Conservation (phyloP, 352 stramenopile species). For the Pythium dissotocum region DNA sequence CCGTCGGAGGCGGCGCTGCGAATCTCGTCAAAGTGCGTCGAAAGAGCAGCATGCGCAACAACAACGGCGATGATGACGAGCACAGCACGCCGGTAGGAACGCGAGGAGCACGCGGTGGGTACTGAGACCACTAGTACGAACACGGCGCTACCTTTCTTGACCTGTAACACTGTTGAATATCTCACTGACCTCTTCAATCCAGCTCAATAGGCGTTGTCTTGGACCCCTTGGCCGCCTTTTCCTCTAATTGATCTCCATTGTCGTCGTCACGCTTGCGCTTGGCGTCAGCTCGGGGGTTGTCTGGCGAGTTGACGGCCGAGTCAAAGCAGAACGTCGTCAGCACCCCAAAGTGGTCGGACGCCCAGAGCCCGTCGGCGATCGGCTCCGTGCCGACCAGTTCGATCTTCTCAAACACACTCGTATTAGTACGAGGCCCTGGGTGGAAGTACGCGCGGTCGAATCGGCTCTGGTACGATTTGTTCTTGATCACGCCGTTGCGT, state of each 20-base stretch:
- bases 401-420: slow-evolving; percentile 34
- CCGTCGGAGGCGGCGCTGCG: slow-evolving; percentile 52
- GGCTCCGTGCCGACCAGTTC: slow-evolving; percentile 63
- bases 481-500: slow-evolving; percentile 58
- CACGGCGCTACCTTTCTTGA: background rate
- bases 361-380: slow-evolving; percentile 68
- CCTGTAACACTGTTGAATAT: slow-evolving; percentile 1
- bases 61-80: slow-evolving; percentile 49
- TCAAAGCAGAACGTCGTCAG: slow-evolving; percentile 36
- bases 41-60: slow-evolving; percentile 52
- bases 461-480: slow-evolving; percentile 62
- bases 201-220: slow-evolving; percentile 4
- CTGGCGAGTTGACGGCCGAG: background rate
- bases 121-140: background rate
- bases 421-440: slow-evolving; percentile 13
- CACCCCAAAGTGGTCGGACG: slow-evolving; percentile 77
- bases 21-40: slow-evolving; percentile 71
- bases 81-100: background rate
- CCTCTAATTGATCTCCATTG: background rate
- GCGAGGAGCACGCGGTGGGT: slow-evolving; percentile 11
- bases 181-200: slow-evolving; percentile 1
- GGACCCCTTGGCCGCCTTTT: background rate
- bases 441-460: slow-evolving; percentile 81
- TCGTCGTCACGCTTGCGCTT: slow-evolving; percentile 22
- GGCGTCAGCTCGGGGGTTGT: background rate